Evolutionary conservation across 106 monocot species (phyloP).

Genomic region (Hemerocallis citrina): DNA sequence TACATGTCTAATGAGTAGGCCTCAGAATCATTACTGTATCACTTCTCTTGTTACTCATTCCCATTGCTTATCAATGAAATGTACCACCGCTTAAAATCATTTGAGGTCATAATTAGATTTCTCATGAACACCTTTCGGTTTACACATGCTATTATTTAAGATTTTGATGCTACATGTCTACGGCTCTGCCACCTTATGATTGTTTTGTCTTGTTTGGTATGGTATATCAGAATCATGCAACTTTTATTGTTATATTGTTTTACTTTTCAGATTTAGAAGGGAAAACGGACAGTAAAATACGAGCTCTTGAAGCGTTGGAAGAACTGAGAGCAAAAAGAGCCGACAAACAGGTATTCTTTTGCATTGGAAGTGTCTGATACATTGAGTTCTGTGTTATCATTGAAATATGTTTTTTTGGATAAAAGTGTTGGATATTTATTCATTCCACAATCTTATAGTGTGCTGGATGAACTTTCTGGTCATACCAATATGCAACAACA

Average conservation of each 20-base stretch:
- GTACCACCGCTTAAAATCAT: too few species aligned
- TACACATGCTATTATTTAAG: too few species aligned
- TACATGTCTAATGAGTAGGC: too few species aligned
- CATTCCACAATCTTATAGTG: background rate
- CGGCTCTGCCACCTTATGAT: too few species aligned
- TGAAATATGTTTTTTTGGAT: background rate
- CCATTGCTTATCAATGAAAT: too few species aligned
- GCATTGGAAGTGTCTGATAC: background rate
- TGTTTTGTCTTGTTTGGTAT: background rate
- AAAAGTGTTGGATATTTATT: background rate
- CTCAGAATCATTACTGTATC: too few species aligned
- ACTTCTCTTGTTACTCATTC: too few species aligned
- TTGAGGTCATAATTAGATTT: too few species aligned
- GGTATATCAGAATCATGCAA: background rate
- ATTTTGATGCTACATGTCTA: too few species aligned
- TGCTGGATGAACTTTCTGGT: background rate
- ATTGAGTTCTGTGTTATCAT: too few species aligned
- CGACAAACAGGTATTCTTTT: constrained; percentile 66
- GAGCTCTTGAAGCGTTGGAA: constrained; percentile 66
- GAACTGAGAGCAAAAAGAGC: constrained; percentile 86
- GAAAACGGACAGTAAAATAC: constrained; percentile 73
- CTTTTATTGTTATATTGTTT: background rate
- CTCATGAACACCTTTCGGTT: too few species aligned
- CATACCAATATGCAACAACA: background rate
- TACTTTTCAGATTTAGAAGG: constrained; percentile 75